phyloP scores from a whole-genome alignment of 2,329 filamentous ascomycete species.

The Emergomyces africanus region DNA sequence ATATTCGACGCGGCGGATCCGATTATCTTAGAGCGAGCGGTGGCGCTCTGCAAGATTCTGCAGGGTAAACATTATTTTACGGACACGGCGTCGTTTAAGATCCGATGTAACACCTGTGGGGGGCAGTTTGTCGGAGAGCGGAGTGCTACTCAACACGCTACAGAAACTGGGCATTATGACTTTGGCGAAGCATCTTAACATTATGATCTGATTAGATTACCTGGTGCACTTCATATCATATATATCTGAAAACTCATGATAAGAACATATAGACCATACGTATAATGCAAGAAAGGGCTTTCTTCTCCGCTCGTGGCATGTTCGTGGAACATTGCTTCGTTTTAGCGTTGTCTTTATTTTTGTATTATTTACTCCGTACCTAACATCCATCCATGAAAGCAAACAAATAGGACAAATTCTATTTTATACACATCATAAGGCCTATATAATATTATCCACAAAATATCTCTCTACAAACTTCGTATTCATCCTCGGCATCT shows the following conservation, averaged over 20 bases:
- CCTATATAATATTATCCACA: not conserved
- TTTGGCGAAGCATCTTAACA: slow-evolving; percentile 35
- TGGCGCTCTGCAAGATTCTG: slow-evolving; percentile 52
- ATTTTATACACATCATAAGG: not conserved
- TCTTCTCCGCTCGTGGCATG: not conserved
- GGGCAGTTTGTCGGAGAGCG: slow-evolving; percentile 32
- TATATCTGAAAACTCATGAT: not conserved
- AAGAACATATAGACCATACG: not conserved
- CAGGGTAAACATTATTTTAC: slow-evolving; percentile 72
- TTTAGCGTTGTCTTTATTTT: too few species aligned
- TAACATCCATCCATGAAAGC: not conserved
- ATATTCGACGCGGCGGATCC: slow-evolving; percentile 52
- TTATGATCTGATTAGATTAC: not conserved
- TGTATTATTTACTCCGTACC: not conserved
- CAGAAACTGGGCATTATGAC: slow-evolving; percentile 35
- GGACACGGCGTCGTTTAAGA: slow-evolving; percentile 66
- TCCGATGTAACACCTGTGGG: slow-evolving; percentile 57
- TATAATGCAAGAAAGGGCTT: not conserved
- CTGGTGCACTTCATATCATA: too few species aligned
- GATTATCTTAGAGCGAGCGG: slow-evolving; percentile 46
- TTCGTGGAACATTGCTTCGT: too few species aligned
- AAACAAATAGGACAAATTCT: not conserved
- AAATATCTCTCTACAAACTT: not conserved
- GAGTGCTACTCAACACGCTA: slow-evolving; percentile 35
- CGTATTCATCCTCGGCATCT: too few species aligned